Evolutionary conservation across 257 asterid genomes (phyloP).

Genomic region (Primulina tabacum): DNA sequence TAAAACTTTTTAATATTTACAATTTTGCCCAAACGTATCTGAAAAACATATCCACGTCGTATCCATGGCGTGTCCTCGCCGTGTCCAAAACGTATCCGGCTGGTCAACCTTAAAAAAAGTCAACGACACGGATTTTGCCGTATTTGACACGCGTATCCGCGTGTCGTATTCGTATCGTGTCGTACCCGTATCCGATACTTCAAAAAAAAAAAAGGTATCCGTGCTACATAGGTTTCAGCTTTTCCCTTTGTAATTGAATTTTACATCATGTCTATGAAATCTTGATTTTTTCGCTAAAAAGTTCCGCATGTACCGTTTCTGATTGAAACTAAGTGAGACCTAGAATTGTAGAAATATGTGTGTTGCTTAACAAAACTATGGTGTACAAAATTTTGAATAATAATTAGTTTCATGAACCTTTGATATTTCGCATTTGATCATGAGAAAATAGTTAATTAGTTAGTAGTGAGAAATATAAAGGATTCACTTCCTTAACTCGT

Average conservation of each 20-base stretch:
- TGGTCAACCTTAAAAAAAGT: no score
- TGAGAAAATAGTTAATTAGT: background rate
- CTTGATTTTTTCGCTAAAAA: background rate
- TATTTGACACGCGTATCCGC: no score
- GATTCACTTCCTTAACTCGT: background rate
- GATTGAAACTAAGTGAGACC: background rate
- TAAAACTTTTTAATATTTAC: no score
- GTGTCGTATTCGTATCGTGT: no score
- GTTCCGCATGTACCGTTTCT: background rate
- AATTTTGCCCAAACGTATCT: no score
- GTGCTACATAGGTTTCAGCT: no score
- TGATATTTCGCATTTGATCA: background rate
- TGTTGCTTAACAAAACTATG: background rate
- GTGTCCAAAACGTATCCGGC: no score
- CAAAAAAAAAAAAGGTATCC: no score
- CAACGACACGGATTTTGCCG: no score
- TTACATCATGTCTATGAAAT: background rate
- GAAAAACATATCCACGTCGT: no score
- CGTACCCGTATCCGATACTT: no score
- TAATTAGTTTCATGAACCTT: constrained; percentile 1
- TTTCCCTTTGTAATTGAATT: background rate
- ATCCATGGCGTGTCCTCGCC: no score
- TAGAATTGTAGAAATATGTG: background rate
- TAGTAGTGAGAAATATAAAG: background rate
- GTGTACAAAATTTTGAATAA: background rate